Evolutionary conservation across 208 protist genomes (phyloP), one percentile per base, ranked within the genome.

Genomic region (Phytomonas francai): DNA sequence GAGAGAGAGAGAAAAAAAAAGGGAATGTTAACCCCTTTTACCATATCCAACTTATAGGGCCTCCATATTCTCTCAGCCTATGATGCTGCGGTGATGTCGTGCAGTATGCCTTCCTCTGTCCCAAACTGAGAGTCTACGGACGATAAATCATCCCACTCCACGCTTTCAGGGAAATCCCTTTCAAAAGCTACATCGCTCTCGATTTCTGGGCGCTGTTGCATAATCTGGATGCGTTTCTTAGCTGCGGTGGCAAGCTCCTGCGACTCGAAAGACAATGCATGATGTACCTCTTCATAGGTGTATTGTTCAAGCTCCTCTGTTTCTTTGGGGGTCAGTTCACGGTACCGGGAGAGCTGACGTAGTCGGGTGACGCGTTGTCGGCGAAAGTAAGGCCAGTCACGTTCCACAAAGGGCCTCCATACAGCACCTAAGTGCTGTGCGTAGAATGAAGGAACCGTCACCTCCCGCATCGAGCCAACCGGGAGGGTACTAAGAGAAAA

Each of bases 301-400:
- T 83, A 92, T 71, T 84, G 83, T 68, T 96, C 91, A 30, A 96
- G 76, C 75, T 96, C 88, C 70, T 96, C 88, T 39, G 83, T 62
- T 69, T 96, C 91, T 31, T 76, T 77, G 32, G 86, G 81, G 1
- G 85, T 90, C 57, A 96, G 76, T 65, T 93, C 84, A 59, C 91
- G 87, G 51, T 88, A 86, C 12, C 82, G 79, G 63, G 70, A 57
- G 25, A 93, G 76, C 12, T 74, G 76, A 16, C 83, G 79, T 57
- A 96, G 73, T 27, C 84, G 78, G 7, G 65, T 39, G 27, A 92
- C 83, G 51, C 91, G 87, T 73, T 89, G 88, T 27, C 87, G 84
- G 25, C 91, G 77, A 63, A 93, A 94, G 71, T 84, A 94, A 8
- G 91, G 91, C 88, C 88, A 94, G 74, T 96, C 91, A 45, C 91